Evolutionary conservation across 345 rosid genomes (phyloP), one percentile per base, ranked within the genome.

Genomic region (Salix brachista): DNA sequence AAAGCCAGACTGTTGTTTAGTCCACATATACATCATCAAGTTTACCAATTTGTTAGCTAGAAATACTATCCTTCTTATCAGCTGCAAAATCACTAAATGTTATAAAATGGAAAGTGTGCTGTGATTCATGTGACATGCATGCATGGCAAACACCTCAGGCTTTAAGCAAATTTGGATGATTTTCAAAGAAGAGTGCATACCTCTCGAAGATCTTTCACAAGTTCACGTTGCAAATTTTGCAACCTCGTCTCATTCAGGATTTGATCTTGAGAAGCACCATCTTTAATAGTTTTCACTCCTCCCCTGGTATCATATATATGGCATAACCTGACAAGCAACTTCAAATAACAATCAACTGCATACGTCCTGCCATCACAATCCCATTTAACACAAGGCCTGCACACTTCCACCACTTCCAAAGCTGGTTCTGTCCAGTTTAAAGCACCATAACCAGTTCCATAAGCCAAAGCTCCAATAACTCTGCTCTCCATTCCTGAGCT

Each of bases 361-460:
- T 95, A 95, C 1, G 94, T 93, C 83, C 99, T 88, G 77, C 97
- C 97, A 87, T 95, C 97, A 75, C 99, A 95, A 83, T 93, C 97
- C 99, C 99, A 95, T 87, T 93, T 92, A 73, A 93, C 91, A 79
- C 99, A 95, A 73, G 99, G 99, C 76, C 90, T 89, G 81, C 97
- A 95, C 78, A 95, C 97, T 88, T 95, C 99, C 79, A 95, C 97
- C 72, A 95, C 99, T 83, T 95, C 99, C 80, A 95, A 82, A 62
- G 99, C 94, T 66, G 99, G 97, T 78, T 95, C 97, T 21, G 99
- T 93, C 97, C 99, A 95, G 88, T 95, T 95, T 69, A 95, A 80
- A 65, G 99, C 97, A 80, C 99, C 99, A 86, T 93, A 95, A 75
- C 98, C 99, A 83, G 99, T 93, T 76, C 99, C 99, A 86, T 95